Evolutionary conservation across 2,329 filamentous ascomycete genomes (phyloP).

Genomic region (Fusarium nisikadoi): DNA sequence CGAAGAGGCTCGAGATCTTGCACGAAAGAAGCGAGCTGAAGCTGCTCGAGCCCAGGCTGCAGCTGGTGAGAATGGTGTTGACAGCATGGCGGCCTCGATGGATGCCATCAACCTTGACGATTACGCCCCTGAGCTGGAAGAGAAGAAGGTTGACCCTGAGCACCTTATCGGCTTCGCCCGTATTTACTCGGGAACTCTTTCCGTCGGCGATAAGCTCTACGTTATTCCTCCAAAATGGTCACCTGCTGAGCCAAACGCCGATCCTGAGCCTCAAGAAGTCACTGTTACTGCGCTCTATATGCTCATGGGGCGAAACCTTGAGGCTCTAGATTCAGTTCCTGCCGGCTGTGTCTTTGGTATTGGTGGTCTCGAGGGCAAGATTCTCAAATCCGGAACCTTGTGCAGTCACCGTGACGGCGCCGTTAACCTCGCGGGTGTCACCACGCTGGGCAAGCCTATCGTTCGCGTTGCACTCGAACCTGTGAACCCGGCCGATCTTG

Average conservation of each 20-base stretch:
- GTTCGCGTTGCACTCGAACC: slow-evolving; percentile 97
- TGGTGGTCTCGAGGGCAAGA: slow-evolving; percentile 87
- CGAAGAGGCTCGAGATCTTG: slow-evolving; percentile 90
- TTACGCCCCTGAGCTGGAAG: slow-evolving; percentile 56
- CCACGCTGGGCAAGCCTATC: slow-evolving; percentile 84
- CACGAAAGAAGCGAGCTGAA: slow-evolving; percentile 87
- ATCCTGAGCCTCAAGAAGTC: slow-evolving; percentile 81
- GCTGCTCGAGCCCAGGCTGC: slow-evolving; percentile 81
- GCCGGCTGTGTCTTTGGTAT: slow-evolving; percentile 97
- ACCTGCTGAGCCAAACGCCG: slow-evolving; percentile 77
- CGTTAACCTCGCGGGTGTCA: slow-evolving; percentile 89
- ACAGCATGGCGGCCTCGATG: slow-evolving; percentile 69
- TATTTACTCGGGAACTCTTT: slow-evolving; percentile 89
- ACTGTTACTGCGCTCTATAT: slow-evolving; percentile 91
- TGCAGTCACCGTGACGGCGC: slow-evolving; percentile 88
- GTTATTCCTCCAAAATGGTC: slow-evolving; percentile 94
- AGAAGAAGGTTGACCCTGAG: slow-evolving; percentile 77
- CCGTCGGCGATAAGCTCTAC: slow-evolving; percentile 90
- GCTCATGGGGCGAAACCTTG: slow-evolving; percentile 92
- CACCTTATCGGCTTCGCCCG: slow-evolving; percentile 94
- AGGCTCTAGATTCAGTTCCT: slow-evolving; percentile 84
- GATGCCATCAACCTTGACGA: slow-evolving; percentile 70
- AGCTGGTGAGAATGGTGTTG: slow-evolving; percentile 59
- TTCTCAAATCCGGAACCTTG: slow-evolving; percentile 95
- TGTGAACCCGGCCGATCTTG: slow-evolving; percentile 85